Conservation (phyloP, 2,329 filamentous ascomycete genomes). For the Cordyceps tenuipes region DNA sequence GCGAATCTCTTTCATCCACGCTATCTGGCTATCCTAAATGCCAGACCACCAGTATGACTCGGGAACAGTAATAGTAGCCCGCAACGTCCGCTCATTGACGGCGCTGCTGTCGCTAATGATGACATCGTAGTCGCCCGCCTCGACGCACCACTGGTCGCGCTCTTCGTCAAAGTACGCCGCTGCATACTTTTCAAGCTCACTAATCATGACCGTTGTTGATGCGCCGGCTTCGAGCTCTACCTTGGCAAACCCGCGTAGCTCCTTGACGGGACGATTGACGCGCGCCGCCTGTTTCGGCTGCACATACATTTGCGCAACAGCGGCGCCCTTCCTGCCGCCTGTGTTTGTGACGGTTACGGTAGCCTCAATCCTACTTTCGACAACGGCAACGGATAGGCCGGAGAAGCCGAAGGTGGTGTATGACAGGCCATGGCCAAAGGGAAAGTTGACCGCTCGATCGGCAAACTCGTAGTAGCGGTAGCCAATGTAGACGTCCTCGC, state of each 20-base stretch:
- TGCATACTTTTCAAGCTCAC: slow-evolving; percentile 53
- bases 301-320: slow-evolving; percentile 52
- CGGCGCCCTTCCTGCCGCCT: slow-evolving; percentile 43
- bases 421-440: slow-evolving; percentile 72
- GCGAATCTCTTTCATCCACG: background rate
- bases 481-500: slow-evolving; percentile 73
- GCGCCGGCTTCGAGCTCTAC: slow-evolving; percentile 53
- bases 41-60: slow-evolving; percentile 63
- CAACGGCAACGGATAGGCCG: slow-evolving; percentile 38
- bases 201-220: slow-evolving; percentile 47
- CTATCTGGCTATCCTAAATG: slow-evolving; percentile 29
- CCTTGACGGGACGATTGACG: slow-evolving; percentile 50
- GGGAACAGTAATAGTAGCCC: slow-evolving; percentile 44
- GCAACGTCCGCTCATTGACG: slow-evolving; percentile 40
- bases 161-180: slow-evolving; percentile 65
- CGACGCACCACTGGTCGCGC: slow-evolving; percentile 54
- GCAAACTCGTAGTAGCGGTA: slow-evolving; percentile 73
- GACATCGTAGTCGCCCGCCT: slow-evolving; percentile 57
- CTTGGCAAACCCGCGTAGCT: slow-evolving; percentile 60
- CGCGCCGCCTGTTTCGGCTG: slow-evolving; percentile 42
- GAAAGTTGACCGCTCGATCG: slow-evolving; percentile 58
- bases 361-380: slow-evolving; percentile 39
- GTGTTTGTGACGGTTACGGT: slow-evolving; percentile 51
- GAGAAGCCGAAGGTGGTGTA: slow-evolving; percentile 62
- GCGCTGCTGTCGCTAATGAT: slow-evolving; percentile 51